Percentiles rank a stretch among this genome's conserved stretches.
phyloP scores from a whole-genome alignment of 768 basidiomycete genomes.

The Collybia mongolica region DNA sequence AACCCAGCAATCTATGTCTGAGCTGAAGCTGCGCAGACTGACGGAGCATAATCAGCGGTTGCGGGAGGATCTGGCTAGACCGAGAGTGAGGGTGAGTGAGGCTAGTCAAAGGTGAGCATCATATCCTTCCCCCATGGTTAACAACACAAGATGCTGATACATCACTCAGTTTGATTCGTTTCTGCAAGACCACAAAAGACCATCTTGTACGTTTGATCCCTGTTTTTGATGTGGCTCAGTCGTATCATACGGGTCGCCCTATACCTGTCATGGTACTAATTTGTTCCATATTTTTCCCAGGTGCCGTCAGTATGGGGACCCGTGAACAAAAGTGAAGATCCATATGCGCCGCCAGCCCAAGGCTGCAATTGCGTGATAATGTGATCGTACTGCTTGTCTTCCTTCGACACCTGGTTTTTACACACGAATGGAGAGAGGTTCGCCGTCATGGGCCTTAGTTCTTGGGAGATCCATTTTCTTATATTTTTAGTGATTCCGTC shows the following conservation, averaged over 20 bases:
- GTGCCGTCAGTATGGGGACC: constrained; percentile 95
- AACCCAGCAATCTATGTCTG: constrained; percentile 87
- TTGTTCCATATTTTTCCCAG: constrained; percentile 33
- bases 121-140: neutral
- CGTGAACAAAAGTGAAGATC: constrained; percentile 86
- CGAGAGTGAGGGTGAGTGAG: constrained; percentile 90
- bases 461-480: constrained; percentile 3
- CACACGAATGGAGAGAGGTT: neutral
- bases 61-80: constrained; percentile 85
- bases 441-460: neutral
- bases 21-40: constrained; percentile 91
- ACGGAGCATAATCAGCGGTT: constrained; percentile 93
- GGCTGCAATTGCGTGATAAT: constrained; percentile 74
- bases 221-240: constrained; percentile 2
- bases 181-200: constrained; percentile 92
- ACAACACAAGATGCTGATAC: constrained; percentile 1
- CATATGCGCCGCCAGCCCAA: constrained; percentile 81
- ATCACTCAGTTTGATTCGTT: constrained; percentile 76
- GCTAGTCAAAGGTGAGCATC: constrained; percentile 76
- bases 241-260: neutral
- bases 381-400: constrained; percentile 35
- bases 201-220: constrained; percentile 61
- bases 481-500: constrained; percentile 5
- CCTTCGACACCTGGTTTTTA: neutral
- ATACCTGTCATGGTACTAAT: constrained; percentile 6